These are phyloP conservation scores for Monotropa hypopitys DNA, from an alignment of 179 eudicot genomes.

Conservation along the genomic window DNA sequence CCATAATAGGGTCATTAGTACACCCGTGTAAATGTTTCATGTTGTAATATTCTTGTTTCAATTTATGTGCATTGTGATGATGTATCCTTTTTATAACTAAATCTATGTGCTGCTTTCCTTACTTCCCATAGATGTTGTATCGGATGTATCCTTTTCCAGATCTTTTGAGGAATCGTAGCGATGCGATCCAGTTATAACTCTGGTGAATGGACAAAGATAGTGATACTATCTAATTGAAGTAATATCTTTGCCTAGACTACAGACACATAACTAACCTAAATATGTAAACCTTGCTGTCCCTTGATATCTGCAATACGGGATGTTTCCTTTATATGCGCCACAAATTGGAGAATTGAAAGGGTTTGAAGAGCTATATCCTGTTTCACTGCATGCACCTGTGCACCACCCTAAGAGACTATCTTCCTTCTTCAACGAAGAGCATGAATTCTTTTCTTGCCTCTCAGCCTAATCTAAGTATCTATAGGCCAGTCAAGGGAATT, in stretches of 20 bases:
- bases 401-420: background rate
- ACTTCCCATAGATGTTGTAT: background rate
- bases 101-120: background rate
- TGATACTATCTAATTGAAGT: background rate
- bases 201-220: background rate
- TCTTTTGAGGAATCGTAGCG: background rate
- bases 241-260: background rate
- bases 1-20: background rate
- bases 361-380: background rate
- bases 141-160: background rate
- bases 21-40: background rate
- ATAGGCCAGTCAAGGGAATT: background rate
- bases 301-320: background rate
- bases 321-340: background rate
- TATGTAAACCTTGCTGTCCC: background rate
- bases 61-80: background rate
- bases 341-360: background rate
- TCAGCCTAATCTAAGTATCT: background rate
- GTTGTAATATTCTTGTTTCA: background rate
- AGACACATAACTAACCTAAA: background rate
- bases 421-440: background rate
- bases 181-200: background rate
- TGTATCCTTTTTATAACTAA: slow-evolving; percentile 1
- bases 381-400: background rate
- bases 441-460: background rate